Percentiles rank a stretch among this genome's conserved stretches.
phyloP scores from a whole-genome alignment of 1,284 basidiomycete genomes.

The Porogramme epimiltina region DNA sequence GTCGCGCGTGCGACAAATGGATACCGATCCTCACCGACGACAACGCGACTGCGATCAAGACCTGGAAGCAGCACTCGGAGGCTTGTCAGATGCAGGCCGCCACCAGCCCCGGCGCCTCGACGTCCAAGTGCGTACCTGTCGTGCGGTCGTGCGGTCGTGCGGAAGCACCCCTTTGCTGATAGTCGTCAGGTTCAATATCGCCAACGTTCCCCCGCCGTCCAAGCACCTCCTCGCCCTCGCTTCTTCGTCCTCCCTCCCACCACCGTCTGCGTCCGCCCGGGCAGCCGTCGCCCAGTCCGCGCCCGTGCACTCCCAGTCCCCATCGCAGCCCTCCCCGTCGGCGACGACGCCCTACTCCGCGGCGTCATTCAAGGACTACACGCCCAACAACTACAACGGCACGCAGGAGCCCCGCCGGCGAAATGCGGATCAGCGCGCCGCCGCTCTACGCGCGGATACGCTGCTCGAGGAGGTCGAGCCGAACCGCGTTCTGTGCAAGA shows the following conservation, averaged over 20 bases:
- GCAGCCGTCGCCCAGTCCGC: conserved; percentile 19
- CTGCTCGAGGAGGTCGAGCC: conserved; percentile 70
- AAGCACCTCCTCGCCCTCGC: conserved; percentile 37
- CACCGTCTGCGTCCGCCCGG: conserved; percentile 23
- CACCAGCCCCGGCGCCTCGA: conserved; percentile 14
- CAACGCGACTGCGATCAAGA: conserved; percentile 28
- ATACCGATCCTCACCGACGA: conserved; percentile 42
- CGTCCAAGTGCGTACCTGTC: conserved; percentile 24
- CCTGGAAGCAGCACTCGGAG: conserved; percentile 35
- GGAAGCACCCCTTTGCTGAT: neutral
- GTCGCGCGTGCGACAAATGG: conserved; percentile 69
- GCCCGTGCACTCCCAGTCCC: conserved; percentile 5
- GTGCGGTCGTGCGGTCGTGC: neutral
- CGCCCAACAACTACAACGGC: conserved; percentile 47
- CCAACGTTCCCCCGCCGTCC: conserved; percentile 38
- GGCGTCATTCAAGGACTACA: conserved; percentile 47
- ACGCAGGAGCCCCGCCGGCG: conserved; percentile 65
- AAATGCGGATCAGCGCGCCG: conserved; percentile 75
- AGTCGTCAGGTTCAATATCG: conserved; percentile 13
- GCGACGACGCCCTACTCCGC: no score
- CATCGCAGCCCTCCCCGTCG: conserved; percentile 30
- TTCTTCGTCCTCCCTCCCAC: conserved; percentile 31
- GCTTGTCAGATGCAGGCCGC: conserved; percentile 27
- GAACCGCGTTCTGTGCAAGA: conserved; percentile 69
- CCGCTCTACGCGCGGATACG: conserved; percentile 61